Evolutionary conservation across 768 basidiomycete species (phyloP).

Genomic region (Boletus sp.): DNA sequence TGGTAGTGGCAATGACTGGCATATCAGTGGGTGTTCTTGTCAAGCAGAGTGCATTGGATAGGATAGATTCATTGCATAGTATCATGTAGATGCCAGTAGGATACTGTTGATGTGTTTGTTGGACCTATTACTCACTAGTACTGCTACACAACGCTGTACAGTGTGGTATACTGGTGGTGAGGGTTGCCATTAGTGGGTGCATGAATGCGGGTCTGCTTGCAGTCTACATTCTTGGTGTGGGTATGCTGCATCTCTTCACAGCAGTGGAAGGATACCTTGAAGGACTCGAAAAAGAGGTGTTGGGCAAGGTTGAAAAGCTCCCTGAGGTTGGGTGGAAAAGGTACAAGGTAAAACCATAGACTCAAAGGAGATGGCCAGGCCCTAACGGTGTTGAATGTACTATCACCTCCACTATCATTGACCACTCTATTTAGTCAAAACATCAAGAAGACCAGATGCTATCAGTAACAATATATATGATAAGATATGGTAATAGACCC

Average conservation of each 20-base stretch:
- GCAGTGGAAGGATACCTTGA: constrained; percentile 77
- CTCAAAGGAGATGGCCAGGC: no score
- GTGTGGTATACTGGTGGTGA: constrained; percentile 96
- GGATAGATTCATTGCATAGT: constrained; percentile 94
- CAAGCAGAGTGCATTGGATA: constrained; percentile 89
- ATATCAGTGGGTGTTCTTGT: constrained; percentile 96
- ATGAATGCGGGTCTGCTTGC: constrained; percentile 93
- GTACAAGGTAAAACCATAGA: constrained; percentile 53
- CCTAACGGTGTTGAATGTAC: no score
- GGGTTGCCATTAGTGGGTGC: constrained; percentile 94
- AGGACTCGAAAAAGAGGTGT: constrained; percentile 68
- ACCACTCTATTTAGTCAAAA: no score
- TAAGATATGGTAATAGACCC: no score
- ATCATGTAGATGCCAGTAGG: constrained; percentile 99
- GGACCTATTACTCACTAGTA: not conserved
- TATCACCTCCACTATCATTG: no score
- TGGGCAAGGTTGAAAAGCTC: constrained; percentile 72
- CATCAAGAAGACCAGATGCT: no score
- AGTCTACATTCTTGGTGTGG: constrained; percentile 77
- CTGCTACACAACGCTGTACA: constrained; percentile 29
- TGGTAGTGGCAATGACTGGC: constrained; percentile 94
- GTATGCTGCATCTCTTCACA: constrained; percentile 60
- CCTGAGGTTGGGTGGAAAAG: constrained; percentile 83
- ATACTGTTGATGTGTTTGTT: constrained; percentile 10
- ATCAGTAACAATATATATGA: no score